These are phyloP conservation scores for Sporothrix phasma DNA, from an alignment of 2,329 filamentous ascomycete genomes.

Conservation along the genomic window DNA sequence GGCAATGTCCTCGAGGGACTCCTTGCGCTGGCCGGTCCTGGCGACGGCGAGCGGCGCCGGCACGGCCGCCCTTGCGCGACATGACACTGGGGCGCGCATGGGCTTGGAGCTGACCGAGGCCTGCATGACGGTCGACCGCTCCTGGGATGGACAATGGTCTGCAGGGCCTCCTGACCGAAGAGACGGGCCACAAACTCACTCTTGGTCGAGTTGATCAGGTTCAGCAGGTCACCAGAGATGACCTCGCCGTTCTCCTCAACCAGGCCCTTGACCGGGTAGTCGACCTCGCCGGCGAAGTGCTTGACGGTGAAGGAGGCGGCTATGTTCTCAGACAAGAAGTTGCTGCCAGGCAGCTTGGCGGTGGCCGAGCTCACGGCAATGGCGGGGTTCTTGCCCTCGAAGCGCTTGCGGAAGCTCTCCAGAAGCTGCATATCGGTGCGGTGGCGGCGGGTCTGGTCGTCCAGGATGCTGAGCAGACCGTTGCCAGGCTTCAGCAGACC, in stretches of 20 bases:
- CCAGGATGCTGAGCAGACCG: constrained; percentile 83
- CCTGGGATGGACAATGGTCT: constrained; percentile 86
- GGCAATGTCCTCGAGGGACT: constrained; percentile 34
- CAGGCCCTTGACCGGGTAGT: constrained; percentile 78
- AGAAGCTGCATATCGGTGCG: constrained; percentile 82
- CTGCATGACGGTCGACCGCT: constrained; percentile 85
- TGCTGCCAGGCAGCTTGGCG: constrained; percentile 72
- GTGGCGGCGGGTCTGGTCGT: constrained; percentile 87
- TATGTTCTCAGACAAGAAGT: constrained; percentile 76
- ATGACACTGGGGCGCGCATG: constrained; percentile 84
- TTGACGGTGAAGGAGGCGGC: constrained; percentile 78
- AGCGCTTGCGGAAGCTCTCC: constrained; percentile 83
- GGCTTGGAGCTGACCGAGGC: constrained; percentile 95
- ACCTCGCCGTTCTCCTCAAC: constrained; percentile 94
- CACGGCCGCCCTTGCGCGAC: constrained; percentile 50
- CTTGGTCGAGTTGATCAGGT: constrained; percentile 78
- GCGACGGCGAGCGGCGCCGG: constrained; percentile 22
- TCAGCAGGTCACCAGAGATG: constrained; percentile 91
- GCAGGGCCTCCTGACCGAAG: constrained; percentile 91
- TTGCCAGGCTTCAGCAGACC: constrained; percentile 88
- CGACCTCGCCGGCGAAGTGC: constrained; percentile 93
- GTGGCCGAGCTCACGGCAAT: constrained; percentile 70
- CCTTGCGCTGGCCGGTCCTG: constrained; percentile 28
- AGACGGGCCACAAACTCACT: constrained; percentile 82
- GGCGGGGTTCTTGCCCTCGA: constrained; percentile 87